Evolutionary conservation across 1,284 basidiomycete species (phyloP), one percentile per base, ranked within the genome.

Genomic region (Omphalotus olearius): DNA sequence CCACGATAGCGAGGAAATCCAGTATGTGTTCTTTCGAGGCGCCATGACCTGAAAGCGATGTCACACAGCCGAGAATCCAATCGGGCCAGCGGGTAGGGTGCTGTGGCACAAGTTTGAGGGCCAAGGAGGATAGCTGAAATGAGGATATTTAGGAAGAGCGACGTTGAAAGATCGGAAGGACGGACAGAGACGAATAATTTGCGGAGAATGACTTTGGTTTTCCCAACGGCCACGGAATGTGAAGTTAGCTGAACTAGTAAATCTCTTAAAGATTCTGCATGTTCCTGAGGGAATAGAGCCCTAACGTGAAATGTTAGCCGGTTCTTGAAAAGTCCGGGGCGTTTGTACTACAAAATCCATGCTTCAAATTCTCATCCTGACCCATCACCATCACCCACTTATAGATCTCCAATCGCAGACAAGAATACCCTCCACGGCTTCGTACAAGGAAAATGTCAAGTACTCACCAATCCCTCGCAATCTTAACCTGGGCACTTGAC

Each of bases 151-250:
- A 58, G 40, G 14, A 33, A 18, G 9, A 30, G 1, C 2, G 3
- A 6, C 13, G 17, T 44, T n/a, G 53, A 50, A 48, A 48, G 11
- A 48, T 10, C 13, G 48, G 47, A 50, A 45, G 38, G 26, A 74
- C 86, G 63, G 69, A 93, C 90, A 54, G 89, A 83, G 18, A 92
- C 89, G 62, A 90, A 95, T 25, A 94, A 72, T 65, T 94, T 95
- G 49, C 91, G 80, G 20, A 91, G 75, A 45, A 91, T 88, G 49
- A 93, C 76, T 61, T 82, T 85, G 61, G 68, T 75, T 53, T 75
- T 75, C 1, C 79, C 74, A 11, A 72, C 67, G 2, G 71, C 61
- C 47, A 85, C 75, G 3, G 83, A 75, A 54, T 80, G 78, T 2
- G 76, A 77, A 3, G 83, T 82, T 25, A 89, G 69, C 51, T 83